Conservation (phyloP, 106 monocot genomes). For the Dioscorea dumetorum region DNA sequence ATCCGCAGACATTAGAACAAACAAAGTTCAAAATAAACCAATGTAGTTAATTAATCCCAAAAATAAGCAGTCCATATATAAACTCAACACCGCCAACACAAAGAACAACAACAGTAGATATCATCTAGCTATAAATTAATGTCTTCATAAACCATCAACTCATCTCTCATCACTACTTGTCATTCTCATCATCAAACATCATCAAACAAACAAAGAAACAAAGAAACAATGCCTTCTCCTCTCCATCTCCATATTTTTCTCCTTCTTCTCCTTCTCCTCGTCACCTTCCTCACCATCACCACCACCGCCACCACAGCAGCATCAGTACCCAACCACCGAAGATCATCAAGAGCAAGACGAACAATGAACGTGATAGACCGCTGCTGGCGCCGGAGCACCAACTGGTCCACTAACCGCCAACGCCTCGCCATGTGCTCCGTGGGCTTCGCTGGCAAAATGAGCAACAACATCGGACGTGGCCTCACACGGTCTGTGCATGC, state of each 20-base stretch:
- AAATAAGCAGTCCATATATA: too few relatives aligned
- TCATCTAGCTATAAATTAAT: too few relatives aligned
- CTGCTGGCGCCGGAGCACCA: constrained; percentile 20
- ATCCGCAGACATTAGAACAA: too few relatives aligned
- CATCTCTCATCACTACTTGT: too few relatives aligned
- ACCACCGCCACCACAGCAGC: not conserved
- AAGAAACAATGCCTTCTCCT: too few relatives aligned
- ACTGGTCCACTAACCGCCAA: constrained; percentile 27
- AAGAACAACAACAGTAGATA: too few relatives aligned
- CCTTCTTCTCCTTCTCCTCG: not conserved
- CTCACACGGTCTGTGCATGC: constrained; percentile 2
- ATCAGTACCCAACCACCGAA: not conserved
- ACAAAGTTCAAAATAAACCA: too few relatives aligned
- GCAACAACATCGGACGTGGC: constrained; percentile 23
- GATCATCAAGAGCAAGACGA: not conserved
- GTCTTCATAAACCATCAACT: too few relatives aligned
- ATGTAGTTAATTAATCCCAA: too few relatives aligned
- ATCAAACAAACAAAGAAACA: too few relatives aligned
- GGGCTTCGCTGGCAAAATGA: constrained; percentile 43
- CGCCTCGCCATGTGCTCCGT: constrained; percentile 28
- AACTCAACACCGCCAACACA: too few relatives aligned
- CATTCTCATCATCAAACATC: too few relatives aligned
- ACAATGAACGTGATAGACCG: constrained; percentile 28
- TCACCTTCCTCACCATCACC: constrained; percentile 8
- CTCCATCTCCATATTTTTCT: not conserved